Conservation (phyloP, 179 eudicot genomes). For the Sideroxylon spinosum region DNA sequence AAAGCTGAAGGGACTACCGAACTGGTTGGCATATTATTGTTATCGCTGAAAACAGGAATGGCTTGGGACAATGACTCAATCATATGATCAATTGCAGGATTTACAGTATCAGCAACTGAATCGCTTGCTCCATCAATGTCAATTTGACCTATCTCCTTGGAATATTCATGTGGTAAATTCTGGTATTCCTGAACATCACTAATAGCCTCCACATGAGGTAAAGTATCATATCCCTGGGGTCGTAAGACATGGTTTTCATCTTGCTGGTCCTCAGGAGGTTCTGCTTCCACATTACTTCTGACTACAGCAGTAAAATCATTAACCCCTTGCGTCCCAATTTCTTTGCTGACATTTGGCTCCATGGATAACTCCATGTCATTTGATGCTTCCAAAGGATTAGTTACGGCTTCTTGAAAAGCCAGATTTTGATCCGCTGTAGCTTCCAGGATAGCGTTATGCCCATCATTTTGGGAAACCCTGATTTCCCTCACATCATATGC, state of each 20-base stretch:
- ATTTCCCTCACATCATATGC: conserved; percentile 50
- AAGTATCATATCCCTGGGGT: conserved; percentile 20
- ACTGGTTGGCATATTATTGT: conserved; percentile 24
- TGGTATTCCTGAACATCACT: conserved; percentile 24
- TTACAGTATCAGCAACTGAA: conserved; percentile 29
- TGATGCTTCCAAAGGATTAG: conserved; percentile 12
- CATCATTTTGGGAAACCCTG: conserved; percentile 31
- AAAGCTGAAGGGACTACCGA: conserved; percentile 20
- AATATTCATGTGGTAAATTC: conserved; percentile 24
- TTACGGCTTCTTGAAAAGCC: conserved; percentile 5
- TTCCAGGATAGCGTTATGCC: conserved; percentile 20
- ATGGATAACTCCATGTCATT: conserved; percentile 24
- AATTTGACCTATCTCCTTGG: conserved; percentile 23
- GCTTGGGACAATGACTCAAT: conserved; percentile 23
- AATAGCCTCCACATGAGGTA: conserved; percentile 24
- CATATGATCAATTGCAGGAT: conserved; percentile 21
- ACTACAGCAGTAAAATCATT: conserved; percentile 25
- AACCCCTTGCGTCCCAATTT: conserved; percentile 24
- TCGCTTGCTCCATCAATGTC: conserved; percentile 24
- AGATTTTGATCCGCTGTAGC: conserved; percentile 18
- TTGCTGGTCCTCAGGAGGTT: conserved; percentile 20
- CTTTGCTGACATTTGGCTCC: conserved; percentile 26
- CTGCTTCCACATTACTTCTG: conserved; percentile 21
- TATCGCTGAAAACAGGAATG: conserved; percentile 28
- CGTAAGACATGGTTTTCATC: conserved; percentile 16